Evolutionary conservation across 177 flowering plant species (phyloP).

Genomic region (Tripterygium wilfordii): DNA sequence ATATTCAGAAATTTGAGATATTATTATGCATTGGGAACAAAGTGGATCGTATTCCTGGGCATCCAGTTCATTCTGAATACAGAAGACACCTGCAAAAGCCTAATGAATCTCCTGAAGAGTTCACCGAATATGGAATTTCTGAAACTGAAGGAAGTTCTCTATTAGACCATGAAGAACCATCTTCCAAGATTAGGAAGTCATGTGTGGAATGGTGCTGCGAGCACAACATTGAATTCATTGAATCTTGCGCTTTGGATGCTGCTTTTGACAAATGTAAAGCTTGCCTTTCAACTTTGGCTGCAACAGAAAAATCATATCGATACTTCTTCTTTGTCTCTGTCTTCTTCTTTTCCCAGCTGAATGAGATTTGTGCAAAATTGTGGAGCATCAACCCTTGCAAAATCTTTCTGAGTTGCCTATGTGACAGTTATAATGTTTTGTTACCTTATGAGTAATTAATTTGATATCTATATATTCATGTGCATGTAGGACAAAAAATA

Average conservation of each 20-base stretch:
- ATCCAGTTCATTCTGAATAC: constrained; percentile 80
- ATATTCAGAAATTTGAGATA: constrained; percentile 65
- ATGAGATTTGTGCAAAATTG: too few relatives aligned
- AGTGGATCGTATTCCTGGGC: constrained; percentile 84
- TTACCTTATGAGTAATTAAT: too few relatives aligned
- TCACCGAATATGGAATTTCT: constrained; percentile 61
- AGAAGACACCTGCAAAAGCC: constrained; percentile 47
- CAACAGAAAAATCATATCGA: too few relatives aligned
- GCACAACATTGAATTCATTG: constrained; percentile 72
- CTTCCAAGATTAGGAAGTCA: constrained; percentile 42
- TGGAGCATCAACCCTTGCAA: too few relatives aligned
- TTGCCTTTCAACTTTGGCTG: too few relatives aligned
- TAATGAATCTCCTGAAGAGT: constrained; percentile 35
- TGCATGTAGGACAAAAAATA: too few relatives aligned
- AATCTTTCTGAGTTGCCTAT: too few relatives aligned
- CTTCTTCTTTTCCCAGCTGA: background rate
- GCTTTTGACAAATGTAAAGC: constrained; percentile 91
- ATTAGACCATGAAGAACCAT: constrained; percentile 59
- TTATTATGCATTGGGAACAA: constrained; percentile 89
- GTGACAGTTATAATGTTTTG: too few relatives aligned
- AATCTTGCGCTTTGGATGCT: constrained; percentile 87
- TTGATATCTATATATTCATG: too few relatives aligned
- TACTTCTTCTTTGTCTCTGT: background rate
- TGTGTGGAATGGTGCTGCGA: constrained; percentile 87
- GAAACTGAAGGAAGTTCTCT: constrained; percentile 78